Evolutionary conservation across 805 yeast species (phyloP).

Genomic region (Teunomyces cretensis): DNA sequence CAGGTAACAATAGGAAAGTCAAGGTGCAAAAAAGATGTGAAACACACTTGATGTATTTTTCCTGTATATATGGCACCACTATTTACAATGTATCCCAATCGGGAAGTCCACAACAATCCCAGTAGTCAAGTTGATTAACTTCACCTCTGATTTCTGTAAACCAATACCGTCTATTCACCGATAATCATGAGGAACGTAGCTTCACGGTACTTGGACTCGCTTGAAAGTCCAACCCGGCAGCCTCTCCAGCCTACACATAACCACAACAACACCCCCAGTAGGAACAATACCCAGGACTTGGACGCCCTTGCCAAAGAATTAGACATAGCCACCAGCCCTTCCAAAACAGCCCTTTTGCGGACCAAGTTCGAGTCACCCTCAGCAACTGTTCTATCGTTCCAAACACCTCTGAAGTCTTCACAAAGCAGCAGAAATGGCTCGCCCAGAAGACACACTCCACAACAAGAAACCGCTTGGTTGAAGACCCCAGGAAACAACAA

Average conservation of each 20-base stretch:
- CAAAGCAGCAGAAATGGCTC: constrained; percentile 17
- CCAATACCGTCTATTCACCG: not conserved
- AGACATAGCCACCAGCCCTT: constrained; percentile 24
- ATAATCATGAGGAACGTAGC: constrained; percentile 27
- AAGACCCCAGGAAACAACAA: not conserved
- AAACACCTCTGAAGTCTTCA: constrained; percentile 28
- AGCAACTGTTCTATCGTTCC: constrained; percentile 43
- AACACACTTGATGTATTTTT: not conserved
- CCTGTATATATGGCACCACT: not conserved
- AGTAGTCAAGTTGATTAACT: not conserved
- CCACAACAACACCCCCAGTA: constrained; percentile 16
- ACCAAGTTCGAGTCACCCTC: constrained; percentile 40
- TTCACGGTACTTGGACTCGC: constrained; percentile 33
- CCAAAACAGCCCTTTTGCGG: constrained; percentile 27
- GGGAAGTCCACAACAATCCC: not conserved
- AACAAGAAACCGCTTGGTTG: not conserved
- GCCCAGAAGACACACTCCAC: constrained; percentile 6
- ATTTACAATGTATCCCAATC: constrained; percentile 3
- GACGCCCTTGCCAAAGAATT: constrained; percentile 40
- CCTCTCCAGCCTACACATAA: constrained; percentile 33
- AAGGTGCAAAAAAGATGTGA: not conserved
- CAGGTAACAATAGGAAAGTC: not conserved
- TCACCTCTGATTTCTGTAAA: not conserved
- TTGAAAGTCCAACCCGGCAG: constrained; percentile 24
- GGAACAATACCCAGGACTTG: constrained; percentile 22